Conservation (phyloP, 495 filamentous ascomycete genomes). For the Aspergillus haitiensis region DNA sequence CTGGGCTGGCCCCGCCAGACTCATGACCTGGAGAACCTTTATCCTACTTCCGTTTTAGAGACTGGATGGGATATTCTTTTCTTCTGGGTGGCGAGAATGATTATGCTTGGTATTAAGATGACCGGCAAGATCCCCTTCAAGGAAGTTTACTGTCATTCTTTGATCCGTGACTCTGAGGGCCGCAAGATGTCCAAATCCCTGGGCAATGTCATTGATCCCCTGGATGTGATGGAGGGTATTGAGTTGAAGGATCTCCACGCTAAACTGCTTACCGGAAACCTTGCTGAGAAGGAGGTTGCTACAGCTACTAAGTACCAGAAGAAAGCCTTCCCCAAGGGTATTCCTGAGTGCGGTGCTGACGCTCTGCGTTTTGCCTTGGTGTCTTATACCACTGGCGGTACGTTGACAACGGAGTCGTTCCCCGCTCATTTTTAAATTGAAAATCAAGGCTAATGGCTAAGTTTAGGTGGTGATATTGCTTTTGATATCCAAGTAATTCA, state of each 20-base stretch:
- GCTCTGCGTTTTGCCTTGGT: slow-evolving; percentile 80
- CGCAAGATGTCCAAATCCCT: slow-evolving; percentile 85
- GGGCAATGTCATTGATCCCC: slow-evolving; percentile 79
- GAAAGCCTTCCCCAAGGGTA: slow-evolving; percentile 74
- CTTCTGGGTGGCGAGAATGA: slow-evolving; percentile 86
- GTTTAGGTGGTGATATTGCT: slow-evolving; percentile 67
- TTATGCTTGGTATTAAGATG: slow-evolving; percentile 76
- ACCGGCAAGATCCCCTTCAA: slow-evolving; percentile 75
- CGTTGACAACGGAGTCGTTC: slow-evolving; percentile 20
- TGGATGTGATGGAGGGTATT: slow-evolving; percentile 78
- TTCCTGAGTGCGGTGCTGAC: slow-evolving; percentile 85
- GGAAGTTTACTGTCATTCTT: slow-evolving; percentile 75
- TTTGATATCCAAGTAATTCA: slow-evolving; percentile 85
- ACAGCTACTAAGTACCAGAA: slow-evolving; percentile 76
- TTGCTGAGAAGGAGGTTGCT: slow-evolving; percentile 71
- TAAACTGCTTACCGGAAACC: slow-evolving; percentile 69
- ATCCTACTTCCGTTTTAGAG: slow-evolving; percentile 73
- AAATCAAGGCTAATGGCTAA: slow-evolving; percentile 4
- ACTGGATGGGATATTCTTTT: slow-evolving; percentile 86
- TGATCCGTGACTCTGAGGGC: slow-evolving; percentile 76
- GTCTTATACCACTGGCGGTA: slow-evolving; percentile 81
- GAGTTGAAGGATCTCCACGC: slow-evolving; percentile 64
- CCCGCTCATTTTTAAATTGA: neutral
- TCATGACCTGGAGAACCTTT: slow-evolving; percentile 65
- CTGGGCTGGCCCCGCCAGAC: slow-evolving; percentile 77